phyloP scores from a whole-genome alignment of 2,329 filamentous ascomycete genomes.

The Diaporthe citriasiana region DNA sequence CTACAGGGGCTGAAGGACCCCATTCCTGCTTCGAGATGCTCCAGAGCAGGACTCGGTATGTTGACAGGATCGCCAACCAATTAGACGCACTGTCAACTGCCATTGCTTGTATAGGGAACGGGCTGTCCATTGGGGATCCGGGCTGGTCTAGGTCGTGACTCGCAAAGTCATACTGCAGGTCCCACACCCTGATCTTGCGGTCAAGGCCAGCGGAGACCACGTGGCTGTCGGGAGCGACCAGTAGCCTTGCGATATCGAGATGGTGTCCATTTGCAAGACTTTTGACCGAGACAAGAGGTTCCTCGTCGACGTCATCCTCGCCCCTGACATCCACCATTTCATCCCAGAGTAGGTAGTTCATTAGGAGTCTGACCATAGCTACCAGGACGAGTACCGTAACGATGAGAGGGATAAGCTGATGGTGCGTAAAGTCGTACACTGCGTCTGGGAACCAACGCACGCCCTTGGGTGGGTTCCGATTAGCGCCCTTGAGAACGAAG shows the following conservation, averaged over 20 bases:
- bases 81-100: conserved; percentile 75
- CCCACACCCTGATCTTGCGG: conserved; percentile 76
- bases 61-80: conserved; percentile 77
- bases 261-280: conserved; percentile 74
- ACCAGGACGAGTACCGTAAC: conserved; percentile 74
- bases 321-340: conserved; percentile 64
- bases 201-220: conserved; percentile 80
- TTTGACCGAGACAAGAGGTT: conserved; percentile 70
- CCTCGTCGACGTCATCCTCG: conserved; percentile 61
- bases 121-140: conserved; percentile 53
- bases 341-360: conserved; percentile 81
- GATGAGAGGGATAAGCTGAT: conserved; percentile 71
- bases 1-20: conserved; percentile 67
- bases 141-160: conserved; percentile 60
- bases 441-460: conserved; percentile 67
- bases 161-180: conserved; percentile 62
- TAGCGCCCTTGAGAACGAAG: conserved; percentile 77
- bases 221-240: conserved; percentile 73
- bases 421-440: conserved; percentile 76
- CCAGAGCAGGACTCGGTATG: conserved; percentile 73
- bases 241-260: conserved; percentile 77
- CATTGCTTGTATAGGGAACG: conserved; percentile 73
- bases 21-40: conserved; percentile 70
- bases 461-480: conserved; percentile 70
- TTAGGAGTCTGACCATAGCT: conserved; percentile 76